Evolutionary conservation across 192 early-diverging fungal species (phyloP).

Genomic region (Phycomyces blakesleeanus): DNA sequence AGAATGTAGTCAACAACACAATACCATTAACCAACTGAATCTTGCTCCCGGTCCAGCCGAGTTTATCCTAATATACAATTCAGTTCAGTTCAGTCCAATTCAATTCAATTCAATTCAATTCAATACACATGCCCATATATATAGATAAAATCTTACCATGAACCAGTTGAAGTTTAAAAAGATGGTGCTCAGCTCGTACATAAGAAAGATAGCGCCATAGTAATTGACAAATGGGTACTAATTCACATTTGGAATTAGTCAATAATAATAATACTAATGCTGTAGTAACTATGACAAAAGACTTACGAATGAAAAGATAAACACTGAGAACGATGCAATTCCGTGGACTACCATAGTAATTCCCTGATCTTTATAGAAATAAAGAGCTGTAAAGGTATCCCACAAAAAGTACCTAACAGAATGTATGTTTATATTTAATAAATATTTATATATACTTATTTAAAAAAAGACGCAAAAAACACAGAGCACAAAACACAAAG

Average conservation of each 20-base stretch:
- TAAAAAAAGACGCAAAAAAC: too few species aligned
- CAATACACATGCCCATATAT: neutral
- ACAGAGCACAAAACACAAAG: too few species aligned
- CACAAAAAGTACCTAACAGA: constrained; percentile 82
- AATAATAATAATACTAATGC: neutral
- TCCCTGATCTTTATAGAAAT: constrained; percentile 65
- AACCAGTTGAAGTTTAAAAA: constrained; percentile 93
- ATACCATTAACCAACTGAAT: constrained; percentile 83
- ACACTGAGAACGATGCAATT: constrained; percentile 70
- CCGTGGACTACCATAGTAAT: constrained; percentile 83
- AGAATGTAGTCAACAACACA: constrained; percentile 71
- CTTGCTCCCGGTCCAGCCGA: constrained; percentile 72
- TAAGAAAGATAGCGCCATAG: constrained; percentile 82
- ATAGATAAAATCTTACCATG: constrained; percentile 24
- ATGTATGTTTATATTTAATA: too few species aligned
- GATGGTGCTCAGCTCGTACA: constrained; percentile 89
- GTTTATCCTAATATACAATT: constrained; percentile 65
- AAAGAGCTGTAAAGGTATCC: constrained; percentile 72
- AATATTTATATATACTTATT: too few species aligned
- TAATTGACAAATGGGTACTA: constrained; percentile 82
- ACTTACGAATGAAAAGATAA: constrained; percentile 67
- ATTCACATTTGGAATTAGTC: neutral
- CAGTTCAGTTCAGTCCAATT: neutral
- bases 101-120: constrained; percentile 1
- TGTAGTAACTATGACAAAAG: too few species aligned